phyloP scores from a whole-genome alignment of 116 monocot genomes.

The Cymodocea nodosa region DNA sequence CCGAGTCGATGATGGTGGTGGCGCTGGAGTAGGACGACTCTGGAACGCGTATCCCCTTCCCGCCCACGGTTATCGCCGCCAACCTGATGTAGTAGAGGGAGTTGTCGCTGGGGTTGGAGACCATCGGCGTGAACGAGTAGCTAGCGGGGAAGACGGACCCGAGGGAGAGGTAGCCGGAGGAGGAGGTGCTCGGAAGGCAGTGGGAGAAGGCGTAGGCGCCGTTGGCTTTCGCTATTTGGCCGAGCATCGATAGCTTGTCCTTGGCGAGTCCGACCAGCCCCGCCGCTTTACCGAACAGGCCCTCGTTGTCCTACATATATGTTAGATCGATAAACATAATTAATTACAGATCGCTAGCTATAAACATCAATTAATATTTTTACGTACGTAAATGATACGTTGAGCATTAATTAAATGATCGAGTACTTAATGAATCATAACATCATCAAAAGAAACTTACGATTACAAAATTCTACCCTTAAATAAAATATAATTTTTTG shows the following conservation, averaged over 20 bases:
- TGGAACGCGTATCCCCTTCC: slow-evolving; percentile 17
- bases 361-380: too few species aligned
- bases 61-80: slow-evolving; percentile 30
- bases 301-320: slow-evolving; percentile 52
- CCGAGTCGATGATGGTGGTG: slow-evolving; percentile 85
- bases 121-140: slow-evolving; percentile 49
- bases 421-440: too few species aligned
- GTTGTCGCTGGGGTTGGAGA: slow-evolving; percentile 29
- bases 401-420: too few species aligned
- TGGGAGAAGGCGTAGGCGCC: slow-evolving; percentile 73
- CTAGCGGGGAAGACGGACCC: slow-evolving; percentile 17
- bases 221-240: slow-evolving; percentile 26
- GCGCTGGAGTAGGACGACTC: slow-evolving; percentile 21
- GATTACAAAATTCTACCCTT: too few species aligned
- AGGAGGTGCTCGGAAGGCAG: slow-evolving; percentile 57
- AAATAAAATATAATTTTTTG: too few species aligned
- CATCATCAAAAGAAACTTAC: too few species aligned
- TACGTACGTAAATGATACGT: too few species aligned
- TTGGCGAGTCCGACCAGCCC: slow-evolving; percentile 73
- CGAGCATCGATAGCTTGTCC: slow-evolving; percentile 57
- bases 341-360: too few species aligned
- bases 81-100: slow-evolving; percentile 60
- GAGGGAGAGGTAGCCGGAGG: slow-evolving; percentile 48
- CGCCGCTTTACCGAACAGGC: slow-evolving; percentile 66
- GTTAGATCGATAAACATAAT: background rate